Evolutionary conservation across 23 red algal species (phyloP).

Genomic region (Pyropia haitanensis): DNA sequence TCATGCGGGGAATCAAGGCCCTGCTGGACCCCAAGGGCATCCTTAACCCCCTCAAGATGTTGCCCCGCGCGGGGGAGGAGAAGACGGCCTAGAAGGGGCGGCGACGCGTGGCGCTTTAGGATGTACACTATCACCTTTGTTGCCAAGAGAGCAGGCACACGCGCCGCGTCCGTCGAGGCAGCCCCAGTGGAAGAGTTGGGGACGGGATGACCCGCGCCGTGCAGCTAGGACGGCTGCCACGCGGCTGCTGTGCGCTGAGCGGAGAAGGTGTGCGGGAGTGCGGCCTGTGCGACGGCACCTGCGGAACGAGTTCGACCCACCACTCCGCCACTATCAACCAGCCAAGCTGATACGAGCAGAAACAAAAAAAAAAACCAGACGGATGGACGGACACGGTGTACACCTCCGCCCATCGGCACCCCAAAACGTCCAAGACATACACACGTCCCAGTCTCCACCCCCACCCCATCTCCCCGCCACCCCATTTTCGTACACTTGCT

Average conservation of each 20-base stretch:
- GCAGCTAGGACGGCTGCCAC: background rate
- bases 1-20: slow-evolving; percentile 75
- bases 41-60: slow-evolving; percentile 91
- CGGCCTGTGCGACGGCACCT: no score
- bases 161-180: background rate
- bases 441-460: no score
- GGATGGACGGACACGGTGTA: background rate
- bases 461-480: no score
- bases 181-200: background rate
- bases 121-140: no score
- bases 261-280: background rate
- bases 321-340: background rate
- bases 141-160: no score
- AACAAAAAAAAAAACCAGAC: background rate
- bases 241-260: background rate
- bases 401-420: no score
- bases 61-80: slow-evolving; percentile 16
- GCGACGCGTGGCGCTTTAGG: background rate
- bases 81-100: background rate
- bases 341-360: background rate
- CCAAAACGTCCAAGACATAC: no score
- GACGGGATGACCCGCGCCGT: background rate
- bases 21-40: slow-evolving; percentile 77
- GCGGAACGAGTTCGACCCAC: background rate
- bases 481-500: no score